Evolutionary conservation across 2,329 filamentous ascomycete species (phyloP).

Genomic region (Pyricularia pennisetigena): DNA sequence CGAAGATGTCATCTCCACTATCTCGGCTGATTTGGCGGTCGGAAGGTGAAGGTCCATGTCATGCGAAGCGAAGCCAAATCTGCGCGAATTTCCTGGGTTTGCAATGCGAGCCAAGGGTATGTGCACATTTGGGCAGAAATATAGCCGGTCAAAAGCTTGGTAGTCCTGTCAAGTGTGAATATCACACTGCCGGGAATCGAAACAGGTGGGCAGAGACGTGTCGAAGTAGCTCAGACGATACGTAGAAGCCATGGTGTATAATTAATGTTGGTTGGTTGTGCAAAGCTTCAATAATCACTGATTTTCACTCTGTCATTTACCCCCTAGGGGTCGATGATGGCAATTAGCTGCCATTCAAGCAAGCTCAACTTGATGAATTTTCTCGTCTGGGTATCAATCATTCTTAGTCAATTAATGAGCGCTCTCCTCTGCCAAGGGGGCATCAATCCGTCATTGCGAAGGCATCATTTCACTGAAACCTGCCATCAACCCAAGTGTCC

Average conservation of each 20-base stretch:
- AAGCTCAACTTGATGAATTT: neutral
- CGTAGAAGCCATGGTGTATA: neutral
- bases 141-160: neutral
- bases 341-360: neutral
- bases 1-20: neutral
- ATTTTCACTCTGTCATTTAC: neutral
- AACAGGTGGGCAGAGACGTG: neutral
- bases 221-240: neutral
- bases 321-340: neutral
- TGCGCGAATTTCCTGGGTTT: neutral
- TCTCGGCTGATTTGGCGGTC: neutral
- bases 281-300: neutral
- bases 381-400: neutral
- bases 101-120: neutral
- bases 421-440: no score
- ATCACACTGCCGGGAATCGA: neutral
- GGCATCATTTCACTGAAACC: no score
- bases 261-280: neutral
- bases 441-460: no score
- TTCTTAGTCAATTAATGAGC: neutral
- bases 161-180: neutral
- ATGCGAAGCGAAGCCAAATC: neutral
- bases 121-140: neutral
- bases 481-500: no score
- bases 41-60: neutral